phyloP scores from a whole-genome alignment of 805 yeast genomes.

The Candida andamanensis region DNA sequence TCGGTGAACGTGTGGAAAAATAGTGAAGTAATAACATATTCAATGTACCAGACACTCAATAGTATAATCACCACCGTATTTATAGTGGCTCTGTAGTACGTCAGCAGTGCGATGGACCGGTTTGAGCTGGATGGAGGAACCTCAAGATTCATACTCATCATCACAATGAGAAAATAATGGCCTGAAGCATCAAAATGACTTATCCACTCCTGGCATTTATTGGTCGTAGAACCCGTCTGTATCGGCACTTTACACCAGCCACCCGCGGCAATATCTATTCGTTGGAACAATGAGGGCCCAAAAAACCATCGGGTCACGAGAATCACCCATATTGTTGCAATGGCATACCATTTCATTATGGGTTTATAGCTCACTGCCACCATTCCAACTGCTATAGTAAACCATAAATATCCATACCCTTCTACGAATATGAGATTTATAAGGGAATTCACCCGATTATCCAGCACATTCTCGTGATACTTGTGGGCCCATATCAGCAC shows the following conservation, averaged over 20 bases:
- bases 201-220: constrained; percentile 3
- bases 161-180: constrained; percentile 4
- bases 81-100: not conserved
- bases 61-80: not conserved
- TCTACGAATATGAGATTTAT: constrained; percentile 2
- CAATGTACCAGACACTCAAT: constrained; percentile 4
- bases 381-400: constrained; percentile 1
- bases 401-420: constrained; percentile 3
- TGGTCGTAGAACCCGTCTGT: not conserved
- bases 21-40: constrained; percentile 5
- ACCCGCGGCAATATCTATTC: constrained; percentile 4
- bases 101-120: no score
- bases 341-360: no score
- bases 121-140: no score
- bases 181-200: constrained; percentile 5
- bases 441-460: not conserved
- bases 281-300: constrained; percentile 5
- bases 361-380: not conserved
- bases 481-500: not conserved
- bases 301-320: constrained; percentile 2
- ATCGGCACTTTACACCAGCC: constrained; percentile 2
- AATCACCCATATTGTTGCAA: not conserved
- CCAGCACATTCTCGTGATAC: not conserved
- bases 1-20: constrained; percentile 4
- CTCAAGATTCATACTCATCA: constrained; percentile 1